Evolutionary conservation across 2,329 filamentous ascomycete genomes (phyloP), one percentile per base, ranked within the genome.

Genomic region (Sporothrix variecibatus): DNA sequence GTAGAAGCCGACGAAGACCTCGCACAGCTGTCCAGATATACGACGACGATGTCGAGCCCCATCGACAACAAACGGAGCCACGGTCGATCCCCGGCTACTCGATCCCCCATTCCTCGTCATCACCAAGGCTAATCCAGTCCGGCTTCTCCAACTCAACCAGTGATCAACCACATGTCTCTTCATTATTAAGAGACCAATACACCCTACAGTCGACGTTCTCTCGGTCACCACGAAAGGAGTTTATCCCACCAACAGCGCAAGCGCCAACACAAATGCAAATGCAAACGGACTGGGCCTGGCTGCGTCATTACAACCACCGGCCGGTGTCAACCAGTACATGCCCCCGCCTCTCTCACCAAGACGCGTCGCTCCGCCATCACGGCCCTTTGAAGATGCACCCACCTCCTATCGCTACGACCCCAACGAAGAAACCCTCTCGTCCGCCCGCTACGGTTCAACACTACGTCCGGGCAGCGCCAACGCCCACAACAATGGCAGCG

Each of bases 341-440:
- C 92, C 92, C 4, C 90, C 90, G 23, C 92, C 93, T 0, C 83
- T 95, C 4, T 93, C 92, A 1, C 91, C 92, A 0, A 86, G 89
- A 70, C 87, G 90, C 2, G 40, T 58, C 11, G 56, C 51, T 2
- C 67, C 74, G 11, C 72, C 75, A 4, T 28, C 71, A 0, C 46
- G 26, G 11, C 62, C 71, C 0, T 40, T 38, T 6, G 73, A 74
- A 28, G 64, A 75, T 31, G 49, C 43, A 1, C 31, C 53, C 5
- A 28, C 60, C 9, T 9, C 49, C 26, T 56, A 71, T 75, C 40
- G 65, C 20, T 67, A 72, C 58, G 34, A 56, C 11, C 67, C 65
- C 23, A 38, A 31, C 46, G 71, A 72, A 56, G 71, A 67, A 4
- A 51, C 31, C 12, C 58, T 53, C 11, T 17, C 58, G 31, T 56